phyloP scores from a whole-genome alignment of 2,329 filamentous ascomycete genomes.

The Alternaria gansuensis region DNA sequence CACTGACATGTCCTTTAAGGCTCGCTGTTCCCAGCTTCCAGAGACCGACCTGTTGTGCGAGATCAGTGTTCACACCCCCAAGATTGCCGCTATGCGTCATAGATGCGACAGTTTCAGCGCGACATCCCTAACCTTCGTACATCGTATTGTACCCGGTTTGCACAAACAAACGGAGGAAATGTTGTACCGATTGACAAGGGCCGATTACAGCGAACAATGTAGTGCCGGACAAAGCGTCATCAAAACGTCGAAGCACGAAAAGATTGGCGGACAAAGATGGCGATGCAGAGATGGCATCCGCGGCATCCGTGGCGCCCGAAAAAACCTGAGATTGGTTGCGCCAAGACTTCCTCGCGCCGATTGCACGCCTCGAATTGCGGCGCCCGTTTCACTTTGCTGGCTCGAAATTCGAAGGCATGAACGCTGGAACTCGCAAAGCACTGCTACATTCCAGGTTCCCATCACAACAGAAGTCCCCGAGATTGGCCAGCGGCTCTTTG shows the following conservation, averaged over 20 bases:
- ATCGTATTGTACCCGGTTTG: conserved; percentile 1
- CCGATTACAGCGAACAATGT: conserved; percentile 1
- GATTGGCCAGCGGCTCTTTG: not conserved
- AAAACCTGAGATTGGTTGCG: not conserved
- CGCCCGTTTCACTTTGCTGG: not conserved
- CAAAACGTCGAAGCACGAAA: conserved; percentile 1
- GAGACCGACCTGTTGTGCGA: not conserved
- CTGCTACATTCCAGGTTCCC: not conserved
- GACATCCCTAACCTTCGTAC: conserved; percentile 2
- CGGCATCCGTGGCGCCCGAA: conserved; percentile 4
- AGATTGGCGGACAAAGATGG: not conserved
- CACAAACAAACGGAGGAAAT: not conserved
- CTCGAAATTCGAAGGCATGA: not conserved
- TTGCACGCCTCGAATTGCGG: not conserved
- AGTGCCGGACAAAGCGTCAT: not conserved
- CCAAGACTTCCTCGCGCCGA: not conserved
- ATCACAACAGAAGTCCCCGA: not conserved
- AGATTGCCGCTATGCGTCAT: not conserved
- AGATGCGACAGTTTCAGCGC: not conserved
- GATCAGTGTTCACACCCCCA: not conserved
- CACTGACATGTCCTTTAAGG: not conserved
- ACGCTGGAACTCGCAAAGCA: not conserved
- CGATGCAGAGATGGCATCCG: not conserved
- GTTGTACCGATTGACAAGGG: not conserved
- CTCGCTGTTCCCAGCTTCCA: conserved; percentile 1